Percentiles rank a stretch among this genome's conserved stretches.
These are phyloP conservation scores for Pseudohalonectria lignicola DNA, from an alignment of 2,329 filamentous ascomycete genomes.

Conservation along the genomic window DNA sequence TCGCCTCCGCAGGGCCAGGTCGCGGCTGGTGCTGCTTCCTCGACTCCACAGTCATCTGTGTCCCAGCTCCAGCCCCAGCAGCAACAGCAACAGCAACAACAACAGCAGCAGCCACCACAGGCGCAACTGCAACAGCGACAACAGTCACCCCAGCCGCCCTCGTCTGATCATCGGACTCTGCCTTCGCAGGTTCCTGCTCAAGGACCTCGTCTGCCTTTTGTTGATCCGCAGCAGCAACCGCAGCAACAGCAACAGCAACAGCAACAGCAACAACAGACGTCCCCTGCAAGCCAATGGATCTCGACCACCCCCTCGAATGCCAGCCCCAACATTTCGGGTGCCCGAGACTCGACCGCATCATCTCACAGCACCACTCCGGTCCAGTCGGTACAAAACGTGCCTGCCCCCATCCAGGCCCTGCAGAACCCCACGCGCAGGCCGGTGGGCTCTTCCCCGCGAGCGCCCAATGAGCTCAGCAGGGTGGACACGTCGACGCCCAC, in stretches of 20 bases:
- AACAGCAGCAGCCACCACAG: slow-evolving; percentile 3
- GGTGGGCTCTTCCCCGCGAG: background rate
- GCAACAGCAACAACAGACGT: slow-evolving; percentile 1
- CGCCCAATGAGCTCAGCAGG: background rate
- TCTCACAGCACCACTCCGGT: background rate
- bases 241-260: slow-evolving; percentile 1
- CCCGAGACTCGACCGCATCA: too few relatives aligned
- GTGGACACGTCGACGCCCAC: background rate
- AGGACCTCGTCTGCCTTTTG: too few relatives aligned
- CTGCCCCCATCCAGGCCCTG: background rate
- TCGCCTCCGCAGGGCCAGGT: background rate
- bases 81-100: background rate
- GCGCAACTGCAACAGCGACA: background rate
- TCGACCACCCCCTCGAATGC: background rate
- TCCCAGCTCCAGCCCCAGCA: slow-evolving; percentile 1
- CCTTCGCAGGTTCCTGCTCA: slow-evolving; percentile 2
- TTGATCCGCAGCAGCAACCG: too few relatives aligned
- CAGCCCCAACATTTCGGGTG: background rate
- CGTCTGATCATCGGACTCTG: background rate
- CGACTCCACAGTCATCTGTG: background rate
- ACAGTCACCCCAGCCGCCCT: background rate
- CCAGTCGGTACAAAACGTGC: too few relatives aligned
- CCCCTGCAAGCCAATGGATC: background rate
- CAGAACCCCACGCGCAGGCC: slow-evolving; percentile 1
- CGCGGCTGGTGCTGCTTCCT: background rate